Base-by-base conservation (phyloP, 495 filamentous ascomycete species). In the Melanomma pulvis-pyrius region DNA sequence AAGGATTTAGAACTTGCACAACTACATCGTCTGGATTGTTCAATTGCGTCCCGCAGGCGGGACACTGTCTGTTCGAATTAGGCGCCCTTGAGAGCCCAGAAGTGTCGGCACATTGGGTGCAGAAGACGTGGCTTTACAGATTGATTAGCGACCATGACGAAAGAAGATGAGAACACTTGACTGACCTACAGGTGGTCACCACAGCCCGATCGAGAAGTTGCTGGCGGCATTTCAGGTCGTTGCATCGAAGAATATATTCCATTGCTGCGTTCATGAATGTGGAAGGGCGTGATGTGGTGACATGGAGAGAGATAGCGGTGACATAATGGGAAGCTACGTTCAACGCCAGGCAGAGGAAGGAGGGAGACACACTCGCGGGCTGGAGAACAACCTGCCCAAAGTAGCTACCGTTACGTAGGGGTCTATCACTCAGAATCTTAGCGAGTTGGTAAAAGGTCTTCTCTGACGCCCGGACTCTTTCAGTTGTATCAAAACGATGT, bases 161-260 rank as follows among this genome's bases (percentile, higher is more conserved):
- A 24, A 66, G 15, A 61, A 24, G 15, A 32, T 1, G 15, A 29
- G 32, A 9, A 32, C 12, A 26, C 2, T 12, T 17, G 21, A 57
- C 77, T 68, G 71, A 91, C 92, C 89, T 91, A 84, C 93, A 98
- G 24, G 91, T 96, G 4, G 93, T 97, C 39, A 97, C 92, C 0
- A 97, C 85, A 3, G 93, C 93, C 58, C 85, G 83, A 50, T 91
- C 87, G 28, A 84, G 83, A 36, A 97, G 81, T 62, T 88, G 82
- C n/a, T 76, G 75, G 44, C 91, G 85, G 67, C 93, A 97, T 62
- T 88, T 92, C 24, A 92, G 82, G 34, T 84, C 83, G 75, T 98
- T 97, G 81, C 93, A 98, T 32, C 86, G 81, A 19, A 97, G 77
- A 24, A 81, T 78, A 60, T 87, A 86, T 55, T 94, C 91, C 90